phyloP scores from a whole-genome alignment of 176 grass and related monocot species.

The Elymus sibiricus region DNA sequence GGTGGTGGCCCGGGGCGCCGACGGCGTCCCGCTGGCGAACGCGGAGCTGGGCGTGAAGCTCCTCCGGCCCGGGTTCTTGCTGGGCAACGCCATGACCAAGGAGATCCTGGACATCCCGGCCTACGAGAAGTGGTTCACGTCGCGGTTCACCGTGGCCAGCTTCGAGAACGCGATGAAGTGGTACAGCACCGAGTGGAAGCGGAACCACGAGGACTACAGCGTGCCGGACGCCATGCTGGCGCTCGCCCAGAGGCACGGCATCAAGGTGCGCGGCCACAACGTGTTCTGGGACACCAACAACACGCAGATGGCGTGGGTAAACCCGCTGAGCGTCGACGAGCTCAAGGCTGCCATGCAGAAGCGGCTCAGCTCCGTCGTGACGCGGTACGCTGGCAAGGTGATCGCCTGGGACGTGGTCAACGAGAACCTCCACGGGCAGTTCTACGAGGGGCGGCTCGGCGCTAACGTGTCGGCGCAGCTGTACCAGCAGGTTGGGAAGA shows the following conservation, averaged over 20 bases:
- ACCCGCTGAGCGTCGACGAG: neutral
- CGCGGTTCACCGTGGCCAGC: constrained; percentile 61
- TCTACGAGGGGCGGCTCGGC: constrained; percentile 60
- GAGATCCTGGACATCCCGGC: constrained; percentile 49
- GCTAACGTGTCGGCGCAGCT: constrained; percentile 35
- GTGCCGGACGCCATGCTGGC: constrained; percentile 57
- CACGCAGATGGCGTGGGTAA: constrained; percentile 34
- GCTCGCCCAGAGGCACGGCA: constrained; percentile 34
- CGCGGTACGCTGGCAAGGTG: constrained; percentile 49
- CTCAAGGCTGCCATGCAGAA: constrained; percentile 41
- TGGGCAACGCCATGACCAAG: constrained; percentile 65
- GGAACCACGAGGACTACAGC: constrained; percentile 34
- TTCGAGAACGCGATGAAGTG: constrained; percentile 96
- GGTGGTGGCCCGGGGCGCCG: constrained; percentile 26
- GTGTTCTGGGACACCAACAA: constrained; percentile 65
- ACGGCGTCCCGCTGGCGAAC: constrained; percentile 20
- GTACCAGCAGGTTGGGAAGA: constrained; percentile 38
- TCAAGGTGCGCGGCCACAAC: constrained; percentile 55
- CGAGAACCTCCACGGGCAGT: constrained; percentile 71
- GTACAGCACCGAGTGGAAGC: constrained; percentile 52
- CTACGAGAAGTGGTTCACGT: constrained; percentile 69
- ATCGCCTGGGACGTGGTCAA: constrained; percentile 84
- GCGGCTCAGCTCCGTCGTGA: constrained; percentile 38
- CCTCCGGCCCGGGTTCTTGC: constrained; percentile 35
- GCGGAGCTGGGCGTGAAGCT: constrained; percentile 42